Percentiles rank a stretch among this genome's conserved stretches.
phyloP scores from a whole-genome alignment of 1,139 yeast species.

The Trichomonascaceae sp. region DNA sequence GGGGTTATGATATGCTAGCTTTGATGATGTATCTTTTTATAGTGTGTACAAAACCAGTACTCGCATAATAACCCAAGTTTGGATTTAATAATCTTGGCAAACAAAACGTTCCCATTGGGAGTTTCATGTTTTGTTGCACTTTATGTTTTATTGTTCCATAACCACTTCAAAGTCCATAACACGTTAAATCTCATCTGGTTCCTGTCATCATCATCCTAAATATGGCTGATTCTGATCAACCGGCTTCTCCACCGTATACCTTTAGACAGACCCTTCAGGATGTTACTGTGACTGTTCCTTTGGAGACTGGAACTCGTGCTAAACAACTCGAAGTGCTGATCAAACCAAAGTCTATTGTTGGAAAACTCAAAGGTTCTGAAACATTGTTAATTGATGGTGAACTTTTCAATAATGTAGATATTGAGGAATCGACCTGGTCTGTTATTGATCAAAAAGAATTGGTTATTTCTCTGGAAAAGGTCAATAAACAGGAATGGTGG shows the following conservation, averaged over 20 bases:
- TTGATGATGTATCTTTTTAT: neutral
- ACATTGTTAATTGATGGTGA: slow-evolving; percentile 30
- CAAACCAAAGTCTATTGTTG: slow-evolving; percentile 23
- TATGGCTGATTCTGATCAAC: neutral
- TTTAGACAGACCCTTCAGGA: slow-evolving; percentile 41
- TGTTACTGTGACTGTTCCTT: slow-evolving; percentile 33
- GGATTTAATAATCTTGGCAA: neutral
- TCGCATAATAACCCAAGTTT: neutral
- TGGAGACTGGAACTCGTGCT: slow-evolving; percentile 34
- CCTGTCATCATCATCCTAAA: neutral
- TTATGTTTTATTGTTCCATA: neutral
- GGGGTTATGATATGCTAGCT: neutral
- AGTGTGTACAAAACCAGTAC: neutral
- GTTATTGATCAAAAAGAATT: slow-evolving; percentile 37
- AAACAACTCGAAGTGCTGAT: slow-evolving; percentile 31
- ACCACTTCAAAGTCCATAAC: too few relatives aligned
- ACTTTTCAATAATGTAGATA: slow-evolving; percentile 31
- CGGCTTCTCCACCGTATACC: slow-evolving; percentile 25
- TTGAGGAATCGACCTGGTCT: slow-evolving; percentile 40
- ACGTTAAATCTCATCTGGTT: too few relatives aligned
- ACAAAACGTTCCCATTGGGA: neutral
- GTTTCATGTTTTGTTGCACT: neutral
- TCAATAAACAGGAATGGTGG: slow-evolving; percentile 40
- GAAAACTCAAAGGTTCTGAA: slow-evolving; percentile 23
- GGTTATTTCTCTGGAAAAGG: slow-evolving; percentile 35